phyloP scores from a whole-genome alignment of 495 filamentous ascomycete species.

The Podospora conica region DNA sequence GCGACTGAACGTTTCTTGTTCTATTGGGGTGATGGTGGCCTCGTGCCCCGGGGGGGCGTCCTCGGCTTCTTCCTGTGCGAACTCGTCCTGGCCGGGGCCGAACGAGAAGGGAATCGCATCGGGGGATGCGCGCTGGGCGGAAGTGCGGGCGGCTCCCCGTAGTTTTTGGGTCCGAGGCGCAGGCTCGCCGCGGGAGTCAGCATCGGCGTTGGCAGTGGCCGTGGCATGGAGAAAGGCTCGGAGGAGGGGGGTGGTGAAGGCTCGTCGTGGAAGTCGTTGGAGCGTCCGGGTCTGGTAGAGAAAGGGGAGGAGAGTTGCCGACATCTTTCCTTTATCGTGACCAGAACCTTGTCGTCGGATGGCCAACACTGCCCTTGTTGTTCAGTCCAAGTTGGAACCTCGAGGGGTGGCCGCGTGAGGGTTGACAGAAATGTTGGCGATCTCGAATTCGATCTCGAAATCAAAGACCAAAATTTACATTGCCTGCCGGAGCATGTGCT shows the following conservation, averaged over 20 bases:
- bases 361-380: neutral
- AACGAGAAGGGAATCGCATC: slow-evolving; percentile 38
- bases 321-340: slow-evolving; percentile 17
- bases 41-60: slow-evolving; percentile 11
- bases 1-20: slow-evolving; percentile 49
- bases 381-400: neutral
- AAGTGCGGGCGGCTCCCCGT: neutral
- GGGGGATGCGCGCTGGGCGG: neutral
- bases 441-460: neutral
- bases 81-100: slow-evolving; percentile 14
- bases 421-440: neutral
- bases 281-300: slow-evolving; percentile 68
- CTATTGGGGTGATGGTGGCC: slow-evolving; percentile 52
- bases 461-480: neutral
- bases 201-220: neutral
- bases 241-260: slow-evolving; percentile 13
- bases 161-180: neutral
- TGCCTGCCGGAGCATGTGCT: neutral
- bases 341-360: neutral
- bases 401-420: neutral
- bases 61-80: slow-evolving; percentile 1
- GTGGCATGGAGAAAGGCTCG: slow-evolving; percentile 17
- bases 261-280: slow-evolving; percentile 24
- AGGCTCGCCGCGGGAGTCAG: neutral
- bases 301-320: slow-evolving; percentile 49